These are phyloP conservation scores for Eucalyptus cloeziana DNA, from an alignment of 345 rosid genomes.

Conservation along the genomic window DNA sequence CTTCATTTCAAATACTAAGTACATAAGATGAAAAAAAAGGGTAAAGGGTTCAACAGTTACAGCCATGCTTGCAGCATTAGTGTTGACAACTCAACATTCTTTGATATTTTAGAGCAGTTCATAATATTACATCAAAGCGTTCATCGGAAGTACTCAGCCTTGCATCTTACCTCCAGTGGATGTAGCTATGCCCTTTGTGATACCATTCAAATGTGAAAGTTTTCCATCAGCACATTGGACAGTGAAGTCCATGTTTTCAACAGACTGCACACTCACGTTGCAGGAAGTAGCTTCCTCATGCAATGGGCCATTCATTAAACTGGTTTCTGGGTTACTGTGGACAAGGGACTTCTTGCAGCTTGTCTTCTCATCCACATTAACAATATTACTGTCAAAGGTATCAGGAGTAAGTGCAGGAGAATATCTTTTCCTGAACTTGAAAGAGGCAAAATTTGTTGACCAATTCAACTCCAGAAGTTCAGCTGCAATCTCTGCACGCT, in stretches of 20 bases:
- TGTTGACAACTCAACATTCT: neutral
- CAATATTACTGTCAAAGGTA: neutral
- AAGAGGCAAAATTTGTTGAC: constrained; percentile 65
- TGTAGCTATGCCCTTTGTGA: neutral
- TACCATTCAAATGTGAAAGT: neutral
- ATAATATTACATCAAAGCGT: neutral
- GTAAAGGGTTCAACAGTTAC: neutral
- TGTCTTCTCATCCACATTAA: neutral
- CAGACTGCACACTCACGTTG: neutral
- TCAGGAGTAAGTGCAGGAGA: constrained; percentile 1
- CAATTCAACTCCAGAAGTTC: constrained; percentile 76
- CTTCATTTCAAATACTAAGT: neutral
- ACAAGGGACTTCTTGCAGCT: neutral
- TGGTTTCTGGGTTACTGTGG: neutral
- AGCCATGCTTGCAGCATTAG: neutral
- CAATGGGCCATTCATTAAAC: neutral
- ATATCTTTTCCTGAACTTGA: constrained; percentile 10
- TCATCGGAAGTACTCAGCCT: neutral
- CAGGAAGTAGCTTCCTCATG: neutral
- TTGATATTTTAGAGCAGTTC: neutral
- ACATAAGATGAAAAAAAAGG: neutral
- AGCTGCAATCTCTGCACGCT: constrained; percentile 77
- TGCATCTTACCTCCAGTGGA: neutral
- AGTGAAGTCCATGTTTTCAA: neutral
- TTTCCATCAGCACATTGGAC: neutral